These are phyloP conservation scores for Phaeosphaeria sp. DNA, from an alignment of 2,329 filamentous ascomycete genomes.

Conservation along the genomic window DNA sequence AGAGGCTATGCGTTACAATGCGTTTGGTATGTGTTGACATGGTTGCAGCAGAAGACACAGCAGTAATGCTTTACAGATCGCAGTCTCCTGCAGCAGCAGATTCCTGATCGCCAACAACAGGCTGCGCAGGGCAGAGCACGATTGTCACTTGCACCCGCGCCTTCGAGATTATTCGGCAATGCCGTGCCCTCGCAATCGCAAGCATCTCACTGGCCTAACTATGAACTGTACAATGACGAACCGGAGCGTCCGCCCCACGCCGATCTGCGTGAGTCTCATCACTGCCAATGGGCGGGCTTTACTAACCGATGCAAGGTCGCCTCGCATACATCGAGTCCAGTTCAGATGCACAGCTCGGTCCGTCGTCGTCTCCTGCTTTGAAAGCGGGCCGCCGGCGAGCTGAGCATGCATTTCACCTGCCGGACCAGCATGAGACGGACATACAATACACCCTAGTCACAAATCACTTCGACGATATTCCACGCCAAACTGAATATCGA, in stretches of 20 bases:
- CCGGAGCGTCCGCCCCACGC: slow-evolving; percentile 1
- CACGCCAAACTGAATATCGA: background rate
- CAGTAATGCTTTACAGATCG: slow-evolving; percentile 39
- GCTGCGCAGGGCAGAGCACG: slow-evolving; percentile 44
- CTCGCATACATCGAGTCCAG: slow-evolving; percentile 38
- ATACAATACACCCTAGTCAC: background rate
- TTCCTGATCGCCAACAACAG: slow-evolving; percentile 42
- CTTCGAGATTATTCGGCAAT: slow-evolving; percentile 14
- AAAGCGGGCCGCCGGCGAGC: slow-evolving; percentile 43
- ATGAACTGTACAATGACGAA: background rate
- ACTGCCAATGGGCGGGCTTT: background rate
- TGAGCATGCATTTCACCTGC: slow-evolving; percentile 2
- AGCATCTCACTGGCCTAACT: slow-evolving; percentile 1
- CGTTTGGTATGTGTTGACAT: slow-evolving; percentile 53
- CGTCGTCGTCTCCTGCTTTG: slow-evolving; percentile 51
- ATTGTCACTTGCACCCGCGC: slow-evolving; percentile 45
- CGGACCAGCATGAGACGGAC: background rate
- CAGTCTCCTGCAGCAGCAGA: slow-evolving; percentile 39
- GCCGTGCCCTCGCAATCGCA: slow-evolving; percentile 10
- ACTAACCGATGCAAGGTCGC: background rate
- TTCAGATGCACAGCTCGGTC: slow-evolving; percentile 35
- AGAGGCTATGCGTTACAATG: slow-evolving; percentile 48
- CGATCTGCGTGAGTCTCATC: background rate
- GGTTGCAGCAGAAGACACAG: background rate
- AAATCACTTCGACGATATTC: background rate